phyloP scores from a whole-genome alignment of 176 grass and related monocot species.

The Leersia perrieri region DNA sequence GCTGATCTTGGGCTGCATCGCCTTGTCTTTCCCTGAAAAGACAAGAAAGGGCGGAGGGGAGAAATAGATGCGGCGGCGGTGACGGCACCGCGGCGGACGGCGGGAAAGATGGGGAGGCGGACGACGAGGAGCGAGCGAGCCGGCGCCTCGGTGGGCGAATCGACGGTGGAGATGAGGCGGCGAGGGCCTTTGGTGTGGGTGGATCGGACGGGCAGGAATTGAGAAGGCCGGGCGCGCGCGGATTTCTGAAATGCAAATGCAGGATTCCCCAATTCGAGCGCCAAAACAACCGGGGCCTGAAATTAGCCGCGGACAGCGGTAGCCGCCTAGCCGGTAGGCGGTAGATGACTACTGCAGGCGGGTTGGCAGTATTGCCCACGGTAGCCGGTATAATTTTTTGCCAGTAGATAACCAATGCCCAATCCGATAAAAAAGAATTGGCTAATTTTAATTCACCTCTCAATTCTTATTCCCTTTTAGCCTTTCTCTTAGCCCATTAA shows the following conservation, averaged over 20 bases:
- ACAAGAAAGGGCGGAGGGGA: not conserved
- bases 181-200: not conserved
- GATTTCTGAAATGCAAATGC: not conserved
- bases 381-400: too few species aligned
- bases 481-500: too few species aligned
- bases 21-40: not conserved
- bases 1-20: constrained; percentile 67
- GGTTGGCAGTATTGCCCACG: too few species aligned
- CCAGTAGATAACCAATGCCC: too few species aligned
- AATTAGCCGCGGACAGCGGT: not conserved
- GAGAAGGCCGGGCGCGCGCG: constrained; percentile 1
- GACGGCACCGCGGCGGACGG: too few species aligned
- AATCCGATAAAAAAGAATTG: too few species aligned
- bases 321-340: too few species aligned
- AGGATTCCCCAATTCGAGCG: constrained; percentile 19
- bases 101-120: too few species aligned
- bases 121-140: not conserved
- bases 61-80: not conserved
- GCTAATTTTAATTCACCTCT: too few species aligned
- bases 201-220: not conserved
- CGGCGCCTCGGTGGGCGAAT: not conserved
- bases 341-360: too few species aligned
- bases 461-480: too few species aligned
- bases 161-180: not conserved
- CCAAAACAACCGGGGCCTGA: not conserved